Base-by-base conservation (phyloP, 176 grass and related monocot species). In the Calamus simplicifolius region DNA sequence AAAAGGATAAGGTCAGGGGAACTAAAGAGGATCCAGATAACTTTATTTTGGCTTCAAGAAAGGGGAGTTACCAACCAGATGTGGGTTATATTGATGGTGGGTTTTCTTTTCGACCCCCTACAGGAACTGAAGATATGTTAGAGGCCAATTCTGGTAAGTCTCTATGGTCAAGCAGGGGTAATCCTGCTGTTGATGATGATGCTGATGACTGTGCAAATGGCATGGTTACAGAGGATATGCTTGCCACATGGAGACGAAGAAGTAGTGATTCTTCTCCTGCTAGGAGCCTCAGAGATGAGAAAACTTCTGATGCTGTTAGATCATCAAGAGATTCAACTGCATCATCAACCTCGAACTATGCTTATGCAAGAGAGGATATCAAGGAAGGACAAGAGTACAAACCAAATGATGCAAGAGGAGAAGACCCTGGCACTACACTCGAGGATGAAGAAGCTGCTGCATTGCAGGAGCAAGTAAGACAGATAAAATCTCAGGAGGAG, bases 391-490 rank as follows among this genome's bases (percentile, higher is more conserved):
- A 64, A 38, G 77, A 88, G 51, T 64, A 79, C 56, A 81, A 94
- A 72, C 30, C 80, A 76, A 81, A 88, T 21, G 89, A 81, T 8
- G 84, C 79, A 49, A 85, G 82, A 71, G 86, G 91, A 78, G 93
- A 92, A 52, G 81, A 90, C 27, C 72, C 79, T 23, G 81, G 61
- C 49, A 82, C 81, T 69, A 82, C 79, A 10, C 78, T 98, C 31
- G 94, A 98, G 70, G 84, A 92, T 61, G 94, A 98, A 73, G 94
- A 98, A 89, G 76, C 76, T 59, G 84, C 85, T 48, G 94, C 81
- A 62, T 85, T 98, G 79, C 94, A 98, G 78, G 88, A 98, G 72
- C 94, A 98, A 83, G 67, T 98, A 49, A 92, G 84, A 67, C 94
- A 98, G 73, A 92, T 98, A 77, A 98, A 85, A 66, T 76, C 70